Evolutionary conservation across 306 rosid genomes (phyloP).

Genomic region (Notholithocarpus densiflorus): DNA sequence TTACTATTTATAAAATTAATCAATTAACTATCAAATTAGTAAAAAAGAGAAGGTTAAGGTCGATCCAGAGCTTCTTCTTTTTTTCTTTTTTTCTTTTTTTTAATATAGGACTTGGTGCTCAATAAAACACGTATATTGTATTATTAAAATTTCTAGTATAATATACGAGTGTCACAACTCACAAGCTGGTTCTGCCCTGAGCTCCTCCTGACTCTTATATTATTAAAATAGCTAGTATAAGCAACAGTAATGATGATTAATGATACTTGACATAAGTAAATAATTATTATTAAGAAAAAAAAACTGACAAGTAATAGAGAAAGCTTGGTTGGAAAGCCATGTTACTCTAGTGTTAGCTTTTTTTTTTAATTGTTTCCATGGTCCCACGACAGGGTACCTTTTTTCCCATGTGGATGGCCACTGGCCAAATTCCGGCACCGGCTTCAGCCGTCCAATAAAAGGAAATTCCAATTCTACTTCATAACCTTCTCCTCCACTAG

Average conservation of each 20-base stretch:
- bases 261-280: constrained; percentile 33
- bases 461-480: not conserved
- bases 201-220: not conserved
- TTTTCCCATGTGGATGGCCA: constrained; percentile 33
- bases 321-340: constrained; percentile 53
- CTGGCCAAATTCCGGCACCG: constrained; percentile 2
- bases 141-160: too few relatives aligned
- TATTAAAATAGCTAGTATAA: not conserved
- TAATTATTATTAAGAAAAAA: constrained; percentile 9
- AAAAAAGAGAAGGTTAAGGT: too few relatives aligned
- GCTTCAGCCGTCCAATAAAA: constrained; percentile 19
- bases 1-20: too few relatives aligned
- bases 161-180: too few relatives aligned
- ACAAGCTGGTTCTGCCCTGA: too few relatives aligned
- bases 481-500: not conserved
- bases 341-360: constrained; percentile 34
- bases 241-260: constrained; percentile 48
- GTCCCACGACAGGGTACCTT: constrained; percentile 26
- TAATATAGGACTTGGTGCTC: too few relatives aligned
- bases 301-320: constrained; percentile 26
- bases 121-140: too few relatives aligned
- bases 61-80: too few relatives aligned
- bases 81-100: too few relatives aligned
- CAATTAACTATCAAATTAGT: too few relatives aligned
- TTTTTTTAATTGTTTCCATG: constrained; percentile 22